These are phyloP conservation scores for Paspalum notatum DNA, from an alignment of 176 grass and related monocot genomes.

Conservation along the genomic window DNA sequence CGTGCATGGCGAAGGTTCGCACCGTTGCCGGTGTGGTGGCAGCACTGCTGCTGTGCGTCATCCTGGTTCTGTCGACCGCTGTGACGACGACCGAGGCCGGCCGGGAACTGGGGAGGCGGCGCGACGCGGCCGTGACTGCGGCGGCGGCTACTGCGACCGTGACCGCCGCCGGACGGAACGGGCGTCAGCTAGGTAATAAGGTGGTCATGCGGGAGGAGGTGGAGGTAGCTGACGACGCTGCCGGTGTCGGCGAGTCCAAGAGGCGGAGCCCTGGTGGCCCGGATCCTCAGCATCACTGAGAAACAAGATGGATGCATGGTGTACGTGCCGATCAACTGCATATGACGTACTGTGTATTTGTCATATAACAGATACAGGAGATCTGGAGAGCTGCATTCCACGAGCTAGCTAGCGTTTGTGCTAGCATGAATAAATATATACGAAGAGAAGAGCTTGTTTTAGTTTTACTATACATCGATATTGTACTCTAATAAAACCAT, in stretches of 20 bases:
- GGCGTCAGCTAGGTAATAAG: background rate
- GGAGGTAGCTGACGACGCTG: background rate
- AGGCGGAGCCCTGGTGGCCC: conserved; percentile 63
- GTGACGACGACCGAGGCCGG: background rate
- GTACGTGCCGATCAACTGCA: background rate
- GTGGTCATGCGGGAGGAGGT: conserved; percentile 19
- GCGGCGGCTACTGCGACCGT: background rate
- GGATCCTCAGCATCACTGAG: conserved; percentile 66
- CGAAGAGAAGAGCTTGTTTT: too few species aligned
- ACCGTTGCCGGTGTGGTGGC: background rate
- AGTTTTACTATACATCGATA: too few species aligned
- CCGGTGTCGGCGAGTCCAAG: conserved; percentile 38
- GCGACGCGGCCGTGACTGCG: background rate
- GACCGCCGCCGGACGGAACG: background rate
- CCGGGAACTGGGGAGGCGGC: background rate
- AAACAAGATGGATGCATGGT: background rate
- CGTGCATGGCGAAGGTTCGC: conserved; percentile 28
- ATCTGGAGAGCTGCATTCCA: too few species aligned
- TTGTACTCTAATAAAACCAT: too few species aligned
- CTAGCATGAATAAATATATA: too few species aligned
- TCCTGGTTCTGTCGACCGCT: conserved; percentile 31
- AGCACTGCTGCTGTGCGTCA: conserved; percentile 6
- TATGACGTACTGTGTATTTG: background rate
- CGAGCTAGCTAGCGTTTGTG: too few species aligned
- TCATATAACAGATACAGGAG: too few species aligned